phyloP scores from a whole-genome alignment of 768 basidiomycete species.

The Rhizopogon rudus region DNA sequence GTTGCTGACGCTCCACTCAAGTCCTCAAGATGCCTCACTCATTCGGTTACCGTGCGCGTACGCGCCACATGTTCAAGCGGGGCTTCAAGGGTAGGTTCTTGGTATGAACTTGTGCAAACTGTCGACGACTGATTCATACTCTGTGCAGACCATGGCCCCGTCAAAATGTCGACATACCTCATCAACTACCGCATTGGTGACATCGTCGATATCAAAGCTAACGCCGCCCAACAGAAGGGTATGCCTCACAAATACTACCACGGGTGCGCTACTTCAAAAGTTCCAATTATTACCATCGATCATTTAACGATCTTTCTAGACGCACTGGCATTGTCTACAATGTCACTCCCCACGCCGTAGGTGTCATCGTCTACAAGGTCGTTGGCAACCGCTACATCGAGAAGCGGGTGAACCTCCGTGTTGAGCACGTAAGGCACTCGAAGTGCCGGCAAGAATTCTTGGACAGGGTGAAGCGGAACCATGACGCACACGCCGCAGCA shows the following conservation, averaged over 20 bases:
- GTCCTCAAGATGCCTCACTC: constrained; percentile 97
- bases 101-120: constrained; percentile 10
- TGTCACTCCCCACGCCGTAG: constrained; percentile 90
- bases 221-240: constrained; percentile 98
- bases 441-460: constrained; percentile 98
- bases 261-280: constrained; percentile 53
- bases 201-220: constrained; percentile 99
- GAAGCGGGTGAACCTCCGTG: constrained; percentile 97
- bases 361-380: constrained; percentile 96
- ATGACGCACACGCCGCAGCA: constrained; percentile 74
- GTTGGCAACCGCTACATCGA: constrained; percentile 99
- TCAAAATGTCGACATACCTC: constrained; percentile 91
- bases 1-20: constrained; percentile 19
- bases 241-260: constrained; percentile 99
- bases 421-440: constrained; percentile 95
- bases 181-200: constrained; percentile 93
- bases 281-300: background rate
- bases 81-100: constrained; percentile 85
- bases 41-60: constrained; percentile 99
- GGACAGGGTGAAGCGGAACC: constrained; percentile 92
- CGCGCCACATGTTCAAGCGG: constrained; percentile 99
- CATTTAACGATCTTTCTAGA: constrained; percentile 34
- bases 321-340: constrained; percentile 99
- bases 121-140: background rate
- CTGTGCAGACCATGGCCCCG: constrained; percentile 74